A percentile compares a stretch with the other conserved stretches of the same genome.
Evolutionary conservation across 1,284 basidiomycete species (phyloP).

Genomic region (Moniliophthora roreri): DNA sequence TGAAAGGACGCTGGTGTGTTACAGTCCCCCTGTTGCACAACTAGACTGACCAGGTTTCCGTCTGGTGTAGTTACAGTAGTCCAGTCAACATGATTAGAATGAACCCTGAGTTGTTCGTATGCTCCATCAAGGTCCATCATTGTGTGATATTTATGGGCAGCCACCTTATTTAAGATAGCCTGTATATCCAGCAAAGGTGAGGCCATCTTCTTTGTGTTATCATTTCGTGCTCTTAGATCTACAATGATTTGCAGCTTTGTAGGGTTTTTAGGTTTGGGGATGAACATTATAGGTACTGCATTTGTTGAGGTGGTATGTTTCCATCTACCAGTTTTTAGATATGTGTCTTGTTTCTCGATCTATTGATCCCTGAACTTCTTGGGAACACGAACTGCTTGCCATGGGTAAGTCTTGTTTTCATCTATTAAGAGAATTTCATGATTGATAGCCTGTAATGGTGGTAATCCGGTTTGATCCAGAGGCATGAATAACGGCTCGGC

Average conservation of each 20-base stretch:
- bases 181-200: constrained; percentile 21
- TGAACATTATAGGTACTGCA: constrained; percentile 29
- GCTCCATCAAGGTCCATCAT: constrained; percentile 28
- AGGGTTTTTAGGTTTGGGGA: constrained; percentile 21
- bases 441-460: constrained; percentile 11
- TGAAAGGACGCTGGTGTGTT: constrained; percentile 15
- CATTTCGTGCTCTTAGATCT: constrained; percentile 10
- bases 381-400: constrained; percentile 10
- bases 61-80: constrained; percentile 24
- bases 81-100: constrained; percentile 24
- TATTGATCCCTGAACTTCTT: constrained; percentile 14
- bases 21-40: constrained; percentile 19
- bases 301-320: constrained; percentile 9
- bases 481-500: constrained; percentile 10
- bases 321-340: constrained; percentile 14
- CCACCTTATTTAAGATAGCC: constrained; percentile 18
- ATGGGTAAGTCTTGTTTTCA: constrained; percentile 4
- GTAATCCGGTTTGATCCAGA: constrained; percentile 5
- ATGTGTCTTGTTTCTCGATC: constrained; percentile 18
- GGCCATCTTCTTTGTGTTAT: constrained; percentile 13
- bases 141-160: constrained; percentile 17
- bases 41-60: constrained; percentile 22
- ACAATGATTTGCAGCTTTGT: constrained; percentile 13
- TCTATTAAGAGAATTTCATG: constrained; percentile 15
- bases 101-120: constrained; percentile 29